Evolutionary conservation across 495 filamentous ascomycete species (phyloP).

Genomic region (Trichoderma reesei): DNA sequence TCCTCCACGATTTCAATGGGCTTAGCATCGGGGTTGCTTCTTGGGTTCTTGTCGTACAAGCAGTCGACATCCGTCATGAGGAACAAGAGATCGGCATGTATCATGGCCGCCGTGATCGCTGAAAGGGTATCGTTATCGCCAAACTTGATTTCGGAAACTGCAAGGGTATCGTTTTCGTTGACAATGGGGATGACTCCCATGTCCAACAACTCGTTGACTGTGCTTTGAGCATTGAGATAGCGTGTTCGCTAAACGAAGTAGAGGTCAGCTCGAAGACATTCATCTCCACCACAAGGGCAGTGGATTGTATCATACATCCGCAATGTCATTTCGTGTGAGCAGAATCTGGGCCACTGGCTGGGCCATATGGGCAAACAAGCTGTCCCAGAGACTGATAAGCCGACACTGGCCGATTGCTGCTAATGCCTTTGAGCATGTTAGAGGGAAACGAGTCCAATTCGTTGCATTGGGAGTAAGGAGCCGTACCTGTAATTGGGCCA

Average conservation of each 20-base stretch:
- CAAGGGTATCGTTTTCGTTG: constrained; percentile 96
- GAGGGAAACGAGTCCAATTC: too few species aligned
- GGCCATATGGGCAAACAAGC: constrained; percentile 72
- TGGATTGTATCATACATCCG: constrained; percentile 62
- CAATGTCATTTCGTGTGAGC: constrained; percentile 93
- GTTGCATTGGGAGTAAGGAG: neutral
- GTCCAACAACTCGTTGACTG: constrained; percentile 74
- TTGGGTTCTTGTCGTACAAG: constrained; percentile 89
- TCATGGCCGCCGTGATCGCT: constrained; percentile 93
- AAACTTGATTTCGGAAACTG: constrained; percentile 98
- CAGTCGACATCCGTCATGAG: constrained; percentile 99
- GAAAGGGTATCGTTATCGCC: constrained; percentile 97
- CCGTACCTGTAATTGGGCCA: constrained; percentile 69
- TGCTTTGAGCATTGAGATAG: constrained; percentile 95
- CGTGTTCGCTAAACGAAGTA: constrained; percentile 56
- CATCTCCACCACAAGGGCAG: too few species aligned
- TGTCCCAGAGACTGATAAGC: constrained; percentile 93
- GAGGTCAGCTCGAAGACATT: neutral
- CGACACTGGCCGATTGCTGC: constrained; percentile 94
- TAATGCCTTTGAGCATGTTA: constrained; percentile 51
- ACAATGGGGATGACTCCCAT: constrained; percentile 98
- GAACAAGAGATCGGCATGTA: constrained; percentile 93
- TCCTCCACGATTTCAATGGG: constrained; percentile 91
- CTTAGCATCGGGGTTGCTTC: constrained; percentile 70
- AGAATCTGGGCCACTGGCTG: constrained; percentile 93